Base-by-base conservation (phyloP, 1,284 basidiomycete genomes). In the Moniliophthora roreri region DNA sequence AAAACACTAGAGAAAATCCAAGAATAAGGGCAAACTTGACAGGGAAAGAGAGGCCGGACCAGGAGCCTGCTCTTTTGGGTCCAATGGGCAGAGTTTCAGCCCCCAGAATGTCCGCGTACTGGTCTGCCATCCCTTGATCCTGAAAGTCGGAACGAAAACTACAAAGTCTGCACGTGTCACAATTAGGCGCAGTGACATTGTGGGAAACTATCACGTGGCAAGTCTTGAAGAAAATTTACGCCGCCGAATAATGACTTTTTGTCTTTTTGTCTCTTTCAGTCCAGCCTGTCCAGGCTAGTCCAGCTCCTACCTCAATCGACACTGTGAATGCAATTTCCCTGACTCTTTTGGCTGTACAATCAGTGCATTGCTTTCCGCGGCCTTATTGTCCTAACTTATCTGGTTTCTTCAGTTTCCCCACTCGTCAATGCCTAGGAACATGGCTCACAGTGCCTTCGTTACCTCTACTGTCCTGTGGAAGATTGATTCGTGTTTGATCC, bases 351-450 rank as follows among this genome's bases (percentile, higher is more conserved):
- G 6, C 28, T 11, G 28, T 32, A 6, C 28, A 32, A 11, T 11
- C n/a, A n/a, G n/a, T n/a, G n/a, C n/a, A n/a, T n/a, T n/a, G n/a
- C n/a, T n/a, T n/a, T n/a, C n/a, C n/a, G n/a, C n/a, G n/a, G n/a
- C n/a, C n/a, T n/a, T n/a, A n/a, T n/a, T n/a, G 13, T 42, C 41
- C 15, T 15, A 20, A 23, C 41, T 20, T 44, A 21, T 21, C 16
- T 23, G 41, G 6, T 3, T 32, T 11, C 51, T 42, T 39, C 23
- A 5, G 15, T 53, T 48, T 28, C 40, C 60, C 84, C 84, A 85
- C 82, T 71, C 70, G 70, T 80, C 72, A 67, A 70, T 77, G 84
- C 85, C 84, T 85, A 78, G 85, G 78, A 71, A 84, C 84, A 87
- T 66, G 73, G 85, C 81, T 65, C 57, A 62, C 63, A 57, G 60